Base-by-base conservation (phyloP, 2,329 filamentous ascomycete species). In the Trichoderma endophyticum region DNA sequence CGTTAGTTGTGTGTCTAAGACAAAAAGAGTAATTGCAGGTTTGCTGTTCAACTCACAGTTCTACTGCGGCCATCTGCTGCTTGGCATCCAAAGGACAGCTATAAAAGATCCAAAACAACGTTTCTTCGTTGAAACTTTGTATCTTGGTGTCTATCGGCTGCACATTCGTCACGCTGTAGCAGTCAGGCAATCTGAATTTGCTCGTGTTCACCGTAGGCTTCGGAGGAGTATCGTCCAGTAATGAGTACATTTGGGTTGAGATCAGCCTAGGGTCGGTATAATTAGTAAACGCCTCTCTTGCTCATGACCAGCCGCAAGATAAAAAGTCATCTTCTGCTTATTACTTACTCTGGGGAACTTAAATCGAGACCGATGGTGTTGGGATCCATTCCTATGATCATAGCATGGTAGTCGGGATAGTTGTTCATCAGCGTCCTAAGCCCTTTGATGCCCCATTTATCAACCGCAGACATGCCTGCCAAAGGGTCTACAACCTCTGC, bases 31-130 rank as follows among this genome's bases (percentile, higher is more conserved):
- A 12, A 6, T 1, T 24, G 6, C 11, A 12, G 5, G 11, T 24
- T 24, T 24, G n/a, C 3, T 2, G 3, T 43, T 39, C 34, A 14
- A 75, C 88, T 81, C 81, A 91, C 89, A 92, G 82, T 78, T 91
- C 89, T 54, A 86, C 82, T 0, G 90, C 89, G 3, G 90, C 90
- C 81, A 90, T 82, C 62, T 89, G 86, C 77, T 92, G 90, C 78
- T 90, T 89, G 43, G 87, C 77, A 76, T 91, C 89, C 59, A 86
- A 84, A 8, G 90, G 88, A 73, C 88, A 90, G 80, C 87, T 90
- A 79, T 92, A 91, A 77, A 92, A 92, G 74, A 92, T 91, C 86
- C 88, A 91, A 79, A 92, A 89, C 62, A 92, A 81, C 0, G 90
- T 91, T 80, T 92, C 90, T 74, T 92, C 90, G 75, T 91, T 91